Conservation (phyloP, 129 eudicot species). For the Dittrichia graveolens region DNA sequence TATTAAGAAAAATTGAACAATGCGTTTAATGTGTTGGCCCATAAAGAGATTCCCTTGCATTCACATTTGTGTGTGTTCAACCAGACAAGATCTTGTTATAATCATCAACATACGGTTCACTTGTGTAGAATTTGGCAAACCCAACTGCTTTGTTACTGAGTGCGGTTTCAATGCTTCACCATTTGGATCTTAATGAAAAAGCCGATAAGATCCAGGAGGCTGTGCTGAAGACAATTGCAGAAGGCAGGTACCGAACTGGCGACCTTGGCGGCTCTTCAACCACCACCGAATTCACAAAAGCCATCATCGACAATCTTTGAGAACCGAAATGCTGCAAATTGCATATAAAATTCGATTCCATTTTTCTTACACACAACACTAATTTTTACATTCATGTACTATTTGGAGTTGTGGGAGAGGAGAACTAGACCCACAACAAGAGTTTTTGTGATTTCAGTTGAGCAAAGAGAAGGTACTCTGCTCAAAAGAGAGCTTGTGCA, state of each 20-base stretch:
- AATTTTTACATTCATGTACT: slow-evolving; percentile 37
- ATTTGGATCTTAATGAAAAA: slow-evolving; percentile 78
- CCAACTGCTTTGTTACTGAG: slow-evolving; percentile 96
- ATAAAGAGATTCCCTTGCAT: neutral
- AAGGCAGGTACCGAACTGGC: slow-evolving; percentile 88
- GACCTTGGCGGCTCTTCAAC: slow-evolving; percentile 94
- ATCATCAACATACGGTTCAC: neutral
- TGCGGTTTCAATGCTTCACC: slow-evolving; percentile 87
- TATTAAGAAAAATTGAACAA: neutral
- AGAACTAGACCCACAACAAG: slow-evolving; percentile 38
- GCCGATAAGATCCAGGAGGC: slow-evolving; percentile 90
- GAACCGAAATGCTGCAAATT: slow-evolving; percentile 13
- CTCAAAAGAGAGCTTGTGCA: slow-evolving; percentile 34
- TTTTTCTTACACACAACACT: slow-evolving; percentile 33
- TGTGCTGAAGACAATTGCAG: slow-evolving; percentile 78
- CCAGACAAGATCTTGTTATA: neutral
- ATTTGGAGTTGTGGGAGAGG: slow-evolving; percentile 32
- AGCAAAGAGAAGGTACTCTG: slow-evolving; percentile 21
- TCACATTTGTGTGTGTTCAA: neutral
- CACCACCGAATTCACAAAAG: slow-evolving; percentile 85
- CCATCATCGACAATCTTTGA: slow-evolving; percentile 84
- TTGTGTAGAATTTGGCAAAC: slow-evolving; percentile 84
- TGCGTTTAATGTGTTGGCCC: neutral
- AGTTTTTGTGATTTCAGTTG: slow-evolving; percentile 19
- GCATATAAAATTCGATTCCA: slow-evolving; percentile 33